Percentiles rank a stretch among this genome's conserved stretches.
phyloP scores from a whole-genome alignment of 23 red algal species.

The Gracilaria gracilis region DNA sequence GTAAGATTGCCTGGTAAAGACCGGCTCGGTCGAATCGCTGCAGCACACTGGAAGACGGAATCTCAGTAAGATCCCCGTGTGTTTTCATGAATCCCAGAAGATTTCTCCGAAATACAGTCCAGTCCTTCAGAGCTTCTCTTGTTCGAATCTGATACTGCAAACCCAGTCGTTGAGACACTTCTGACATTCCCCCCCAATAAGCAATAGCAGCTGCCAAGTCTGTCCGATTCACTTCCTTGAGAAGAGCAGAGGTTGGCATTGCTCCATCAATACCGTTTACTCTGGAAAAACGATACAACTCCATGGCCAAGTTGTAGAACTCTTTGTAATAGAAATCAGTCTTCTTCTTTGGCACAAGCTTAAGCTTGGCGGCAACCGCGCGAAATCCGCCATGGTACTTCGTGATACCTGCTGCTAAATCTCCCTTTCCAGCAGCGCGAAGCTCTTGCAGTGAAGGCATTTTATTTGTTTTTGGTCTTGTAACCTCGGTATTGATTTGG shows the following conservation, averaged over 20 bases:
- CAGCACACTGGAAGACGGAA: conserved; percentile 20
- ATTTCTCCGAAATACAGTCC: conserved; percentile 43
- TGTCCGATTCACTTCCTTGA: neutral
- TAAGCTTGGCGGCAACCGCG: conserved; percentile 33
- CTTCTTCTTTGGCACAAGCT: conserved; percentile 26
- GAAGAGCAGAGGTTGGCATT: conserved; percentile 38
- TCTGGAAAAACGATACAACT: conserved; percentile 16
- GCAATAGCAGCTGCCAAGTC: conserved; percentile 53
- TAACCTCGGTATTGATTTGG: neutral
- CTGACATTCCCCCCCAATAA: conserved; percentile 45
- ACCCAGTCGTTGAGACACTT: conserved; percentile 57
- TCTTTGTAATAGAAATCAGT: conserved; percentile 28
- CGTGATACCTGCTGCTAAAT: conserved; percentile 60
- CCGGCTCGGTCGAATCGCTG: conserved; percentile 29
- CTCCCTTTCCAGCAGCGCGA: conserved; percentile 46
- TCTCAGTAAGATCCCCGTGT: neutral
- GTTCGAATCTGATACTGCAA: conserved; percentile 55
- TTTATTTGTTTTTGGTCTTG: neutral
- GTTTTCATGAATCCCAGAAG: conserved; percentile 31
- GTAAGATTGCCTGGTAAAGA: conserved; percentile 52
- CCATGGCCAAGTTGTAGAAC: conserved; percentile 59
- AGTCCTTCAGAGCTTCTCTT: conserved; percentile 45
- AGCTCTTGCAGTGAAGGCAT: conserved; percentile 61
- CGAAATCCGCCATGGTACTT: conserved; percentile 64
- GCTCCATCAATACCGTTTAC: neutral